Evolutionary conservation across 805 yeast species (phyloP), one percentile per base, ranked within the genome.

Genomic region (Lachancea fermentati): DNA sequence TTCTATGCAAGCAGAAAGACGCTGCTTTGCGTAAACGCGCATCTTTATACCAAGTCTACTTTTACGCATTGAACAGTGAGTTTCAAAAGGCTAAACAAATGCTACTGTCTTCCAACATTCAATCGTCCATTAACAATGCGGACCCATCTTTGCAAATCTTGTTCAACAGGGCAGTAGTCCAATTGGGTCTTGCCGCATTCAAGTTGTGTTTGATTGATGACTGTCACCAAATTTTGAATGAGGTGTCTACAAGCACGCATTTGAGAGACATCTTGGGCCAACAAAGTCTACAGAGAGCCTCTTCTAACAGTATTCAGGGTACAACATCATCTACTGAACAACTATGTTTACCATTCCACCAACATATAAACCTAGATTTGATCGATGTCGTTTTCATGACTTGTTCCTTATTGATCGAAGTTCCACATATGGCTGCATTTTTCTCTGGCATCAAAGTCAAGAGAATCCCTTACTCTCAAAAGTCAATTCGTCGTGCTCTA

Each of bases 291-390:
- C 81, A 82, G 61, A 82, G 88, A 66, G 71, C 75, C 41, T 76
- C 73, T 54, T 63, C 60, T 46, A 69, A 60, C 58, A 57, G 50
- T 56, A 59, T 43, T 39, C 60, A 37, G 50, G 46, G 54, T 14
- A 49, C 46, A 26, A 48, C 55, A 25, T 55, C 57, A 31, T 52
- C 57, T 30, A 58, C 55, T 45, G 65, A 60, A 36, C 91, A 81
- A 66, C 80, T 89, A 61, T 76, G 88, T 62, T 73, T 93, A 61
- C 99, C 99, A 44, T 93, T 84, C 82, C 98, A 93, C 69, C 88
- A 87, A 85, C 99, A 93, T 68, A 91, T 93, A 65, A 93, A 93
- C 67, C 72, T 91, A 54, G 97, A 94, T 71, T 78, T 93, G 57
- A 75, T 93, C 50, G 98, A 93, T 68, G 84, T 94, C 61, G 95